These are phyloP conservation scores for Nakataea oryzae DNA, from an alignment of 2,329 filamentous ascomycete species.

Conservation along the genomic window DNA sequence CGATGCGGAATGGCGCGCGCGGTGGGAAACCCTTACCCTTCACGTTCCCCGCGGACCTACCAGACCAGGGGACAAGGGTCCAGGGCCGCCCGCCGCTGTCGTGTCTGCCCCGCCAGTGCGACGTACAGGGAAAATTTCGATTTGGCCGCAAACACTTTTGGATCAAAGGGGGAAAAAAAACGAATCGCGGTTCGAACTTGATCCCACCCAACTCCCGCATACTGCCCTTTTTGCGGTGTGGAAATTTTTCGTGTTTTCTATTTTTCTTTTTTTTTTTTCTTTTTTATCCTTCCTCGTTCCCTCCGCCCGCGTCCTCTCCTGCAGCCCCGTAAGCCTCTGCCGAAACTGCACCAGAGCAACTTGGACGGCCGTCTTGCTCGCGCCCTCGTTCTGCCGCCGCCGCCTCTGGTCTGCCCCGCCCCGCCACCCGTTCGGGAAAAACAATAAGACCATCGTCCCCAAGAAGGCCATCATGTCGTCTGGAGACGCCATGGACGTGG, in stretches of 20 bases:
- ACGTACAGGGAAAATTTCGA: no score
- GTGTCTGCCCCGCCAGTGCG: not conserved
- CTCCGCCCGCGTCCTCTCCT: not conserved
- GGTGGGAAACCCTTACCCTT: not conserved
- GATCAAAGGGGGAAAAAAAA: not conserved
- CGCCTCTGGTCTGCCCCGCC: not conserved
- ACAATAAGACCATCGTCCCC: not conserved
- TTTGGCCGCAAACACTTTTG: not conserved
- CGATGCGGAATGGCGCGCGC: not conserved
- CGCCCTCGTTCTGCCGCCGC: not conserved
- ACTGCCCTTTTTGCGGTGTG: not conserved
- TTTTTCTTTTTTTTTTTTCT: not conserved
- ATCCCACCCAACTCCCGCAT: not conserved
- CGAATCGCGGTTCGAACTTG: not conserved
- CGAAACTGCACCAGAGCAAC: not conserved
- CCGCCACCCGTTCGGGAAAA: not conserved
- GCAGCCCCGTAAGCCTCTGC: not conserved
- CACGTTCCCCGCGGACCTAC: not conserved
- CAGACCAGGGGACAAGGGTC: not conserved
- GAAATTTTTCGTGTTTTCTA: not conserved
- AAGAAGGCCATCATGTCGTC: constrained; percentile 20
- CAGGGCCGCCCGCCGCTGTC: not conserved
- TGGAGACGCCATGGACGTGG: constrained; percentile 44
- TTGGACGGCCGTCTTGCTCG: not conserved
- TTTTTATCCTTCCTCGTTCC: not conserved